Base-by-base conservation (phyloP, 73 alveolate species). In the Blepharisma japonicum region DNA sequence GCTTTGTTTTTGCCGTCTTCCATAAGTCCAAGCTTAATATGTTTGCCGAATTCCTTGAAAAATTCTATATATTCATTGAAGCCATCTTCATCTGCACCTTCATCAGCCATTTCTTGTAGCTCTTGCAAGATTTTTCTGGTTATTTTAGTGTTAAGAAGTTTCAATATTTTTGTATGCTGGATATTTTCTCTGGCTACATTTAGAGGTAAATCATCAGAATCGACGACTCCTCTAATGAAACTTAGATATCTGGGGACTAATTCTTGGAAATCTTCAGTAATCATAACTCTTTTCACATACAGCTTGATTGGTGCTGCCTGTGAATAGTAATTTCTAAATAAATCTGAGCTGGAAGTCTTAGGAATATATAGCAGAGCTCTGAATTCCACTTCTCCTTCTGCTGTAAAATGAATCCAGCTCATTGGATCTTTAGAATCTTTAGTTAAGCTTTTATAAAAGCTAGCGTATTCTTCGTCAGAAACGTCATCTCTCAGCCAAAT, bases 331-430 rank as follows among this genome's bases (percentile, higher is more conserved):
- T 96, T 96, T 83, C 94, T 98, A 87, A 91, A 94, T 87, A 96
- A 82, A 88, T 97, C 99, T 55, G 87, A 82, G 25, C 98, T 98
- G 78, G 98, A 98, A 81, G 89, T 83, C 79, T 86, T 86, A 53
- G 99, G 99, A 49, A 95, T 72, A 87, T 86, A 96, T 61, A 97
- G 88, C 27, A 97, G 86, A 39, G 98, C 85, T 83, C 96, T 96
- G 95, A 96, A 97, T 77, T 94, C 98, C 18, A 97, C 94, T 84
- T 97, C 99, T 55, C 99, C 99, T 89, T 97, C 99, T 21, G 98
- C 97, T 76, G 94, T 89, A 92, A 97, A 96, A 87, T 97, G 99
- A 6, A 94, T 91, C 91, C 93, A 96, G 71, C 97, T 92, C 56
- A 97, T 84, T 23, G 99, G 99, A 74, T 94, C 98, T 81, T 90